Evolutionary conservation across 257 asterid genomes (phyloP).

Genomic region (Lycium barbarum): DNA sequence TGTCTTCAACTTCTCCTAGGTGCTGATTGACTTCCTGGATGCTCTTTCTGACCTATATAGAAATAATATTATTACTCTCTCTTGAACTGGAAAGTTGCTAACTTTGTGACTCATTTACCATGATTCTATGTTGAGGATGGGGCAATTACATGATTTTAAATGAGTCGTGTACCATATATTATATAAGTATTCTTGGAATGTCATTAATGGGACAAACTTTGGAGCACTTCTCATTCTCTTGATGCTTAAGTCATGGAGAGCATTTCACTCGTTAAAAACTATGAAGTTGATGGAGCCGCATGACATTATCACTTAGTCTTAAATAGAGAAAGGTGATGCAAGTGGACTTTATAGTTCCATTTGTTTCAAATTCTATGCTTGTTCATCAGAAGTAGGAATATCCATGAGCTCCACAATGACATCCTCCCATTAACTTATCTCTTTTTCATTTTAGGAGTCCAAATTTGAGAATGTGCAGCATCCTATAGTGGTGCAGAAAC

Average conservation of each 20-base stretch:
- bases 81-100: background rate
- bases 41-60: slow-evolving; percentile 5
- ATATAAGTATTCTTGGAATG: slow-evolving; percentile 14
- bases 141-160: background rate
- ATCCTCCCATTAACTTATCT: background rate
- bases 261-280: slow-evolving; percentile 17
- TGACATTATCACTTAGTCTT: slow-evolving; percentile 20
- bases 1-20: slow-evolving; percentile 18
- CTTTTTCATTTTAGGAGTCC: slow-evolving; percentile 9
- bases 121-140: slow-evolving; percentile 6
- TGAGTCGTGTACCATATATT: slow-evolving; percentile 5
- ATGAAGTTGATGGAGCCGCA: slow-evolving; percentile 2
- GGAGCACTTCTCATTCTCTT: slow-evolving; percentile 7
- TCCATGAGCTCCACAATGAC: background rate
- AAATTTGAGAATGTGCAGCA: slow-evolving; percentile 13
- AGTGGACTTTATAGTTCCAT: slow-evolving; percentile 26
- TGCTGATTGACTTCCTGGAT: slow-evolving; percentile 16
- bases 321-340: slow-evolving; percentile 12
- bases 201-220: slow-evolving; percentile 13
- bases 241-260: background rate
- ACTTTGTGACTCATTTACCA: slow-evolving; percentile 1
- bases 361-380: slow-evolving; percentile 8
- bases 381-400: slow-evolving; percentile 2
- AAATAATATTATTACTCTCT: slow-evolving; percentile 6
- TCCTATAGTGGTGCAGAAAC: background rate